These are phyloP conservation scores for Aspergillus japonicus DNA, from an alignment of 2,329 filamentous ascomycete species.

Conservation along the genomic window DNA sequence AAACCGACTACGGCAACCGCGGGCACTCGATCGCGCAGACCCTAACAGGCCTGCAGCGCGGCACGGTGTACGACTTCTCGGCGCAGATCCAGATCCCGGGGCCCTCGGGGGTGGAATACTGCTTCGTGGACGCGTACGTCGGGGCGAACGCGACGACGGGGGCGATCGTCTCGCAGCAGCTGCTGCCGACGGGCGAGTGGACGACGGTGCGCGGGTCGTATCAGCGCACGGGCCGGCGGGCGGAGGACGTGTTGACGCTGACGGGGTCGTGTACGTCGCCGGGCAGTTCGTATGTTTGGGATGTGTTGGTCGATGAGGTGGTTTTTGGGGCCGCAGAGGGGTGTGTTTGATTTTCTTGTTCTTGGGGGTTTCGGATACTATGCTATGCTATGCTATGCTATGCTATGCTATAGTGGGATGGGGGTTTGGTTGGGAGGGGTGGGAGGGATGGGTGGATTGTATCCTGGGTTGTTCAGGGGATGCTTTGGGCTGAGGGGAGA, in stretches of 20 bases:
- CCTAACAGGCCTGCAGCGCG: constrained; percentile 14
- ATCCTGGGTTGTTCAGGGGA: too few species aligned
- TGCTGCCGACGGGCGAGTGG: constrained; percentile 19
- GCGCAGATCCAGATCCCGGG: constrained; percentile 14
- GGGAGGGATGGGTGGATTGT: too few species aligned
- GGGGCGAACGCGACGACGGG: constrained; percentile 21
- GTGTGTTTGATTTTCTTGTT: not conserved
- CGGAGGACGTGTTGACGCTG: constrained; percentile 18
- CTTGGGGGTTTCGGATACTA: too few species aligned
- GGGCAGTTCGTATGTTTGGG: constrained; percentile 17
- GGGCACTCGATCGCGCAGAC: constrained; percentile 22
- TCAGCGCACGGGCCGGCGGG: constrained; percentile 7
- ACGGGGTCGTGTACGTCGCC: constrained; percentile 18
- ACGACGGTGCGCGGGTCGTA: constrained; percentile 18
- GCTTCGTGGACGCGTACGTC: constrained; percentile 16
- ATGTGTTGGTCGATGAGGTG: constrained; percentile 26
- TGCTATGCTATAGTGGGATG: too few species aligned
- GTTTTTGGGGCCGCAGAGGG: not conserved
- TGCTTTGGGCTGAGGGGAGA: too few species aligned
- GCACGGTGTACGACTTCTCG: constrained; percentile 20
- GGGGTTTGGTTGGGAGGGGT: too few species aligned
- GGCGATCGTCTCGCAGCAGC: constrained; percentile 6
- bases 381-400: too few species aligned
- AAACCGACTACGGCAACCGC: constrained; percentile 23
- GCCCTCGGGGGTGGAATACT: constrained; percentile 13